Conservation (phyloP, 805 yeast genomes). For the Candida montana region DNA sequence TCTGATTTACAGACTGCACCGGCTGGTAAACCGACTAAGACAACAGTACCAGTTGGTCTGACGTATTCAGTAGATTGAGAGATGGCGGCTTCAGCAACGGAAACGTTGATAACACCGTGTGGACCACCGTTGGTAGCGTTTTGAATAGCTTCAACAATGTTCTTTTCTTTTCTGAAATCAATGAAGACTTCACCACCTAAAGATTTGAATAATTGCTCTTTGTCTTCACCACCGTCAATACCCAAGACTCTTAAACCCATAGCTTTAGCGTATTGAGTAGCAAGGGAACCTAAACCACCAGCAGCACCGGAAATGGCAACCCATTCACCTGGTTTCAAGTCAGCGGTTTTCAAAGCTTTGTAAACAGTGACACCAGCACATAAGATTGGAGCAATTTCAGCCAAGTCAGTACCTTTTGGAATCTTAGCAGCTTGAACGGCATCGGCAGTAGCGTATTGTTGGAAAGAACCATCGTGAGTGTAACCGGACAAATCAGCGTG, state of each 20-base stretch:
- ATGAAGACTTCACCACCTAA: constrained; percentile 63
- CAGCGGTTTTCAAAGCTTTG: constrained; percentile 83
- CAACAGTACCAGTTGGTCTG: constrained; percentile 66
- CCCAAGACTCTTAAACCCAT: constrained; percentile 72
- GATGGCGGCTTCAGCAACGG: constrained; percentile 67
- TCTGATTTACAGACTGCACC: constrained; percentile 66
- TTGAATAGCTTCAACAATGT: constrained; percentile 49
- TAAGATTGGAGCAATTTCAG: constrained; percentile 72
- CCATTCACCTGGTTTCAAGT: constrained; percentile 65
- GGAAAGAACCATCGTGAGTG: constrained; percentile 89
- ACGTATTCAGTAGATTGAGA: constrained; percentile 53
- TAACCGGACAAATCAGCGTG: constrained; percentile 75
- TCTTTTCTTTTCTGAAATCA: constrained; percentile 52
- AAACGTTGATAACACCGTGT: constrained; percentile 71
- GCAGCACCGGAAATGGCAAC: constrained; percentile 76
- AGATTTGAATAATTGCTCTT: constrained; percentile 47
- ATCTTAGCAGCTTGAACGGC: constrained; percentile 82
- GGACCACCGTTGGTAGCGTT: constrained; percentile 67
- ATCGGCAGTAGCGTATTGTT: constrained; percentile 85
- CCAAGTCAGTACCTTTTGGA: constrained; percentile 70
- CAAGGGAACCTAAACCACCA: constrained; percentile 74
- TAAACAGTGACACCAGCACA: constrained; percentile 92
- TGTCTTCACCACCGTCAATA: constrained; percentile 66
- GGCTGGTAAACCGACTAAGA: constrained; percentile 73
- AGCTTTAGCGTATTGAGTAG: constrained; percentile 69